These are phyloP conservation scores for Solanum pimpinellifolium DNA, from an alignment of 257 asterid species.

Conservation along the genomic window DNA sequence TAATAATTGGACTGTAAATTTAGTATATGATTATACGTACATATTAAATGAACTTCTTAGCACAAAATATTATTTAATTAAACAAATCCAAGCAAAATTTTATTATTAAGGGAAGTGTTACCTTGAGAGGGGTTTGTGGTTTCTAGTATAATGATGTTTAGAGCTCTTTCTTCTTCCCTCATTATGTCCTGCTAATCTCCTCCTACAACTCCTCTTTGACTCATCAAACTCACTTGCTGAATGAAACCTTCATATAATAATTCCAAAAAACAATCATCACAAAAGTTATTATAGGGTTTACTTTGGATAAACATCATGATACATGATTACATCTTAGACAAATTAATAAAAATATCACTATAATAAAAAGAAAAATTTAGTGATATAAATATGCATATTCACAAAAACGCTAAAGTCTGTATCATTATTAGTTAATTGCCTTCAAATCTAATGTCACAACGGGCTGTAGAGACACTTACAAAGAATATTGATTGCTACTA, in stretches of 20 bases:
- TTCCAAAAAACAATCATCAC: not conserved
- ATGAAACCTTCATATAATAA: constrained; percentile 41
- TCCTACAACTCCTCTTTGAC: constrained; percentile 61
- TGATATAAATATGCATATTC: no score
- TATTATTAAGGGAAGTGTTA: not conserved
- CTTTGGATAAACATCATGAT: not conserved
- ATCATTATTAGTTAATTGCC: no score
- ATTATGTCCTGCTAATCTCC: constrained; percentile 76
- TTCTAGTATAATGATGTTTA: constrained; percentile 23
- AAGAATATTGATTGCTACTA: no score
- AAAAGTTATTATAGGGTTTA: not conserved
- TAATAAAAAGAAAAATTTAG: no score
- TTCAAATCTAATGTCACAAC: no score
- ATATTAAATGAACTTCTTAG: not conserved
- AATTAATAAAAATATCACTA: no score
- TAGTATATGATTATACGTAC: no score
- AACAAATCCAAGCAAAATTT: not conserved
- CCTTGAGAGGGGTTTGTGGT: constrained; percentile 32
- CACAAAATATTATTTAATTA: not conserved
- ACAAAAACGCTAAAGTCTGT: no score
- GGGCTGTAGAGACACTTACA: no score
- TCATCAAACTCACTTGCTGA: constrained; percentile 48
- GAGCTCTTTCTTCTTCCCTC: constrained; percentile 60
- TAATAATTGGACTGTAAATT: no score
- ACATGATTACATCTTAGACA: not conserved